These are phyloP conservation scores for Coemansia sp. DNA, from an alignment of 192 early-diverging fungal genomes.

Conservation along the genomic window DNA sequence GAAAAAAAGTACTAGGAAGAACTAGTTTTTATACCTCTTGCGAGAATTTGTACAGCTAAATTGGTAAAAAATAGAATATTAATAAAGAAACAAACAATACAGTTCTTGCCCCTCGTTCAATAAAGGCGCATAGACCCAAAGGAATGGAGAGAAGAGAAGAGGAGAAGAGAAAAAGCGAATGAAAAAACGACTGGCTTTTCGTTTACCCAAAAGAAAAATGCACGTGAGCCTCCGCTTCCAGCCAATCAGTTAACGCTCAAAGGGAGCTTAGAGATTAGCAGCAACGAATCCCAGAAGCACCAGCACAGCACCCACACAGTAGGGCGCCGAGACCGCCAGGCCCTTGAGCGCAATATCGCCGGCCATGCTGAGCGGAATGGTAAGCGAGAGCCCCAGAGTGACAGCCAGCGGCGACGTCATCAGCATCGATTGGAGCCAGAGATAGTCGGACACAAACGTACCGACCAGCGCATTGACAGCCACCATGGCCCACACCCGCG, in stretches of 20 bases:
- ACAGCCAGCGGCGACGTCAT: conserved; percentile 83
- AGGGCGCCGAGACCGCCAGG: conserved; percentile 51
- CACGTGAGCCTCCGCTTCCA: not conserved
- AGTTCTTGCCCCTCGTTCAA: too few species aligned
- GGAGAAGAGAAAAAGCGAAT: not conserved
- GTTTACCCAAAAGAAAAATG: too few species aligned
- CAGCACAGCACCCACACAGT: conserved; percentile 67
- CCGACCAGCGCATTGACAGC: conserved; percentile 73
- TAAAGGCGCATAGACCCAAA: not conserved
- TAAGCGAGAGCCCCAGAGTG: conserved; percentile 74
- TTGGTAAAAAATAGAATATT: not conserved
- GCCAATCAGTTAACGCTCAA: not conserved
- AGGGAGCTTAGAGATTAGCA: conserved; percentile 49
- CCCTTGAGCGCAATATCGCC: conserved; percentile 75
- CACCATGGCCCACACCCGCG: conserved; percentile 63
- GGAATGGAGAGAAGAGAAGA: not conserved
- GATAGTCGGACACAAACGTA: conserved; percentile 78
- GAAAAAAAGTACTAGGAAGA: too few species aligned
- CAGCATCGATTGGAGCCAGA: conserved; percentile 75
- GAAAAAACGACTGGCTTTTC: too few species aligned
- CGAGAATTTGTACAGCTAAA: too few species aligned
- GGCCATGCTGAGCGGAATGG: conserved; percentile 67
- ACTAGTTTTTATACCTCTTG: too few species aligned
- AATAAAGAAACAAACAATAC: not conserved
- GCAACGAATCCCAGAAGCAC: conserved; percentile 69